Conservation (phyloP, 2,329 filamentous ascomycete genomes). For the Penicillium sp. region DNA sequence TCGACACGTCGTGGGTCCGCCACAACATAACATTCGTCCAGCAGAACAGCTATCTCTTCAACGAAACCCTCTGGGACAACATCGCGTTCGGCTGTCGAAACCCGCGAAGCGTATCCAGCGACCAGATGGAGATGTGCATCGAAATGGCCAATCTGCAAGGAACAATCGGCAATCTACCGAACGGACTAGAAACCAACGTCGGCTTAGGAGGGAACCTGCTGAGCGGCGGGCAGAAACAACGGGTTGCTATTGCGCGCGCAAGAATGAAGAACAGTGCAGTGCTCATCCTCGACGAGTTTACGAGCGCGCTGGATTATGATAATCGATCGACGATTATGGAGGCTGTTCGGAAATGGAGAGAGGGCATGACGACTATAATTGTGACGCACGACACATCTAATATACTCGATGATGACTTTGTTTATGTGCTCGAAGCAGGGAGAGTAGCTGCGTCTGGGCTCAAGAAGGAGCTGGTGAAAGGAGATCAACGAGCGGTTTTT, state of each 20-base stretch:
- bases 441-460: constrained; percentile 66
- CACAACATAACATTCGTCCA: constrained; percentile 76
- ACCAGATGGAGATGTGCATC: constrained; percentile 60
- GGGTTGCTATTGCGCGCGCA: constrained; percentile 75
- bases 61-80: constrained; percentile 73
- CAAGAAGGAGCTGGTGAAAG: constrained; percentile 47
- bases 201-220: constrained; percentile 66
- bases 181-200: constrained; percentile 68
- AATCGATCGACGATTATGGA: constrained; percentile 67
- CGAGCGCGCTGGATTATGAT: constrained; percentile 75
- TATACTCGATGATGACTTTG: constrained; percentile 67
- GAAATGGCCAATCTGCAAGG: constrained; percentile 65
- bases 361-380: constrained; percentile 80
- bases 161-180: constrained; percentile 62
- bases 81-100: constrained; percentile 65
- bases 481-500: neutral
- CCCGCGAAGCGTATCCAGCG: constrained; percentile 46
- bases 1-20: constrained; percentile 70
- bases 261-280: constrained; percentile 72
- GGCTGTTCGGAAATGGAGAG: constrained; percentile 71
- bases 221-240: constrained; percentile 81
- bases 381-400: constrained; percentile 87
- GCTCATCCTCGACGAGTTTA: constrained; percentile 83
- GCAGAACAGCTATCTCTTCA: constrained; percentile 76
- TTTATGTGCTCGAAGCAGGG: constrained; percentile 74